Evolutionary conservation across 805 yeast genomes (phyloP).

Genomic region (Yarrowia yakushimensis): DNA sequence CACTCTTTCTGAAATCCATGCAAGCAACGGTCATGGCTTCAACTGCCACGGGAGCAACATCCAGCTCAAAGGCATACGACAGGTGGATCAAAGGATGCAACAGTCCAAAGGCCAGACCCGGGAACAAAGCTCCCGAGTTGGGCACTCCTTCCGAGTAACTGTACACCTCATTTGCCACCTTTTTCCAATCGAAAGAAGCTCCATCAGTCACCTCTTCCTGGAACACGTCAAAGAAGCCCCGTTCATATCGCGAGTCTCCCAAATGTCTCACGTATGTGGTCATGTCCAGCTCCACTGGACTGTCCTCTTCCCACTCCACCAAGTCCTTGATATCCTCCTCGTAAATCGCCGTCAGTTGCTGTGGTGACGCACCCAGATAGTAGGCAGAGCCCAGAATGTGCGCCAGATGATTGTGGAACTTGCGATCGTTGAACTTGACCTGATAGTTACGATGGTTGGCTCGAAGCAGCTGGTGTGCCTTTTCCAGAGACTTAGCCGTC

Average conservation of each 20-base stretch:
- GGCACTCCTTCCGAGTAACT: background rate
- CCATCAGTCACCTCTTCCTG: conserved; percentile 41
- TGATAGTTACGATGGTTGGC: conserved; percentile 37
- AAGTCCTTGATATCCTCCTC: conserved; percentile 33
- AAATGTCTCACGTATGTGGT: conserved; percentile 36
- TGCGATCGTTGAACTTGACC: conserved; percentile 33
- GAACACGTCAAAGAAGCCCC: conserved; percentile 39
- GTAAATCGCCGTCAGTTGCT: conserved; percentile 34
- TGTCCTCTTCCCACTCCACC: conserved; percentile 41
- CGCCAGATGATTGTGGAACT: conserved; percentile 37
- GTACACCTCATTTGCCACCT: conserved; percentile 29
- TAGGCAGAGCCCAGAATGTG: conserved; percentile 40
- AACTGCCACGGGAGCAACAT: conserved; percentile 37
- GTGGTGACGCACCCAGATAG: conserved; percentile 39
- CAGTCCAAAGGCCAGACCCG: conserved; percentile 32
- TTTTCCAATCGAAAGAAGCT: conserved; percentile 37
- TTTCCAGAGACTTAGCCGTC: conserved; percentile 28
- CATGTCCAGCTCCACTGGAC: conserved; percentile 40
- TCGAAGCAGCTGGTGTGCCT: conserved; percentile 35
- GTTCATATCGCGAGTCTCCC: conserved; percentile 37
- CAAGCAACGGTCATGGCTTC: conserved; percentile 39
- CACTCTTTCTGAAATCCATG: conserved; percentile 27
- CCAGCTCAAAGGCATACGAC: conserved; percentile 39
- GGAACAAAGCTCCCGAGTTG: conserved; percentile 26
- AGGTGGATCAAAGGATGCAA: conserved; percentile 39